phyloP scores from a whole-genome alignment of 352 stramenopile genomes.

The Pythium myriotylum region DNA sequence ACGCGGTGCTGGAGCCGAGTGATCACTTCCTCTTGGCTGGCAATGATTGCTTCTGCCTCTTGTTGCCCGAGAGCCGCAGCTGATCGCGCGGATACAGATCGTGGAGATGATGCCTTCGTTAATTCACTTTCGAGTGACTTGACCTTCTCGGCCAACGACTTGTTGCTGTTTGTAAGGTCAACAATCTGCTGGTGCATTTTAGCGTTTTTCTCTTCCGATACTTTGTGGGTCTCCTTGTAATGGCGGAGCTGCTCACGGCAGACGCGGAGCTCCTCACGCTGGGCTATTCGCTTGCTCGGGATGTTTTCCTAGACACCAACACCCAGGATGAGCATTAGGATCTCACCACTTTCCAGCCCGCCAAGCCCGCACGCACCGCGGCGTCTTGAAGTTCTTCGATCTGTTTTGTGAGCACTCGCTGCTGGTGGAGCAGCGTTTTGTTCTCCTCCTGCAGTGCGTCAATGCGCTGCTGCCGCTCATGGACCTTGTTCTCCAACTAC shows the following conservation, averaged over 20 bases:
- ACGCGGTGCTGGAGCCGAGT: slow-evolving; percentile 64
- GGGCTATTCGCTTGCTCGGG: slow-evolving; percentile 43
- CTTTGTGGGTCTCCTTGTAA: slow-evolving; percentile 54
- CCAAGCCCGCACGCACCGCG: slow-evolving; percentile 34
- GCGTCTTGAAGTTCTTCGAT: slow-evolving; percentile 65
- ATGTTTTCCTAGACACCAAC: slow-evolving; percentile 42
- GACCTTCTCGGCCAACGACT: slow-evolving; percentile 51
- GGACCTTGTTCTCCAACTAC: slow-evolving; percentile 66
- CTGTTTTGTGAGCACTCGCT: slow-evolving; percentile 51
- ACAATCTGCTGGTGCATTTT: slow-evolving; percentile 61
- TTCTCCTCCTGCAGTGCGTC: slow-evolving; percentile 68
- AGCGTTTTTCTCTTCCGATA: slow-evolving; percentile 46
- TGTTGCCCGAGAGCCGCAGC: slow-evolving; percentile 6
- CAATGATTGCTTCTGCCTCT: slow-evolving; percentile 49
- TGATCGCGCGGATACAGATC: slow-evolving; percentile 12
- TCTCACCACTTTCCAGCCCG: neutral
- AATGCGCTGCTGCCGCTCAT: slow-evolving; percentile 66
- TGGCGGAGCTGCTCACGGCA: slow-evolving; percentile 63
- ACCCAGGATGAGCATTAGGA: neutral
- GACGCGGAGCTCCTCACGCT: slow-evolving; percentile 67
- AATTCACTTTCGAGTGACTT: slow-evolving; percentile 37
- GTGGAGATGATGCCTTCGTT: neutral
- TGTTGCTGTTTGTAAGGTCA: slow-evolving; percentile 59
- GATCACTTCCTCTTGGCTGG: slow-evolving; percentile 68
- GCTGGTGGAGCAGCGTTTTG: slow-evolving; percentile 52